Percentiles rank a stretch among this genome's conserved stretches.
phyloP scores from a whole-genome alignment of 164 flowering plant genomes.

The Nymphaea colorata region DNA sequence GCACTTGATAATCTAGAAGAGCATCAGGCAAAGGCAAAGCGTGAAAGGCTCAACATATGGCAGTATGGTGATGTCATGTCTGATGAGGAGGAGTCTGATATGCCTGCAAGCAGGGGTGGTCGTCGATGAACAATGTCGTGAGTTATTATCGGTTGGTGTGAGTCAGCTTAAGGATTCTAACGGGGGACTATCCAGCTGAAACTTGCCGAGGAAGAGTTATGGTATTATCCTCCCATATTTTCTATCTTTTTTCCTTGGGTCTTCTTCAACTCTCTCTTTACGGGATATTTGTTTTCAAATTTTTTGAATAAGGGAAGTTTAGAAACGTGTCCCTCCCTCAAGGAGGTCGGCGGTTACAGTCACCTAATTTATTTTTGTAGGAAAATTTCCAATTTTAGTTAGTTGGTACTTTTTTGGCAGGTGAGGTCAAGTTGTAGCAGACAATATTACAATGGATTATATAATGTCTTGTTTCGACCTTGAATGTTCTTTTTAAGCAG shows the following conservation, averaged over 20 bases:
- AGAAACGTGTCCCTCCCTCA: not conserved
- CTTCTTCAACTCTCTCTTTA: not conserved
- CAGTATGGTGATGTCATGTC: constrained; percentile 86
- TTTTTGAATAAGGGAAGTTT: not conserved
- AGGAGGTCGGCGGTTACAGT: not conserved
- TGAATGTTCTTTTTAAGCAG: no score
- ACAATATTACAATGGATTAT: no score
- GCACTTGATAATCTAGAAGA: constrained; percentile 67
- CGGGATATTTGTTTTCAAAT: not conserved
- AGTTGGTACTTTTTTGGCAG: not conserved
- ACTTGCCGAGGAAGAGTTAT: not conserved
- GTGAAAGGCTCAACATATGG: constrained; percentile 67
- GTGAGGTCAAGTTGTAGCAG: not conserved
- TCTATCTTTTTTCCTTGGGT: not conserved
- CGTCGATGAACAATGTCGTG: constrained; percentile 26
- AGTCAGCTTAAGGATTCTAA: not conserved
- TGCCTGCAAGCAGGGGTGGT: constrained; percentile 56
- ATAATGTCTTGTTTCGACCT: no score
- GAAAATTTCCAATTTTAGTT: not conserved
- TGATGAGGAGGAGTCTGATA: constrained; percentile 75
- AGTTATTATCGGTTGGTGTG: not conserved
- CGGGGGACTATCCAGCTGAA: not conserved
- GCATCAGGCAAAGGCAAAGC: constrained; percentile 54
- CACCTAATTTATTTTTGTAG: not conserved
- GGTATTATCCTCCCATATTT: not conserved